Conservation (phyloP, 2,329 filamentous ascomycete species). For the Claviceps paspali region DNA sequence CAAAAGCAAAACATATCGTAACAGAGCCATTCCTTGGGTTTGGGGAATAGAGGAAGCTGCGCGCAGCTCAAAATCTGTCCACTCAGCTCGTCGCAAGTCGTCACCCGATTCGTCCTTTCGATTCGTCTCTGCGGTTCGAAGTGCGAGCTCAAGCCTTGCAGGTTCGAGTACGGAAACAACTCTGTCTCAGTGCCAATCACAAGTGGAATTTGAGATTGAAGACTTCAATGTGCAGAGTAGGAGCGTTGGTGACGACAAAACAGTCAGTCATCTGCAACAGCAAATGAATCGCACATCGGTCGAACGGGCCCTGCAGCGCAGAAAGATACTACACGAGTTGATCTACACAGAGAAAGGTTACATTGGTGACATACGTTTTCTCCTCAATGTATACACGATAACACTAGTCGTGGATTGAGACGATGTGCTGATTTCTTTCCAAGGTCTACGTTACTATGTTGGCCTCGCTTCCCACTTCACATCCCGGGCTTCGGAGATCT, state of each 20-base stretch:
- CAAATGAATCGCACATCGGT: conserved; percentile 52
- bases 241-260: conserved; percentile 49
- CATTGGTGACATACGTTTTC: conserved; percentile 69
- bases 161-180: conserved; percentile 41
- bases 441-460: conserved; percentile 64
- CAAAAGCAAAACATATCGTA: not conserved
- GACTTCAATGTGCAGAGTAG: conserved; percentile 45
- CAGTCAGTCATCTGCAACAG: conserved; percentile 35
- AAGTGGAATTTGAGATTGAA: conserved; percentile 46
- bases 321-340: conserved; percentile 71
- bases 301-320: conserved; percentile 57
- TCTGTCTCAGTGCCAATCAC: conserved; percentile 38
- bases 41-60: not conserved
- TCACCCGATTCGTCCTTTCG: conserved; percentile 61
- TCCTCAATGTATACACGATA: conserved; percentile 61
- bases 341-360: conserved; percentile 79
- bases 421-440: conserved; percentile 8
- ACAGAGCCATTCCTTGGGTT: conserved; percentile 4
- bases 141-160: conserved; percentile 62
- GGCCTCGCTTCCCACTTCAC: conserved; percentile 51
- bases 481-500: conserved; percentile 49
- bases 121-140: conserved; percentile 68
- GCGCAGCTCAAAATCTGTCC: not conserved
- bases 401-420: not conserved
- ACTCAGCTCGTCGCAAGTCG: conserved; percentile 5